Evolutionary conservation across 2,329 filamentous ascomycete genomes (phyloP), one percentile per base, ranked within the genome.

Genomic region (Cadophora malorum): DNA sequence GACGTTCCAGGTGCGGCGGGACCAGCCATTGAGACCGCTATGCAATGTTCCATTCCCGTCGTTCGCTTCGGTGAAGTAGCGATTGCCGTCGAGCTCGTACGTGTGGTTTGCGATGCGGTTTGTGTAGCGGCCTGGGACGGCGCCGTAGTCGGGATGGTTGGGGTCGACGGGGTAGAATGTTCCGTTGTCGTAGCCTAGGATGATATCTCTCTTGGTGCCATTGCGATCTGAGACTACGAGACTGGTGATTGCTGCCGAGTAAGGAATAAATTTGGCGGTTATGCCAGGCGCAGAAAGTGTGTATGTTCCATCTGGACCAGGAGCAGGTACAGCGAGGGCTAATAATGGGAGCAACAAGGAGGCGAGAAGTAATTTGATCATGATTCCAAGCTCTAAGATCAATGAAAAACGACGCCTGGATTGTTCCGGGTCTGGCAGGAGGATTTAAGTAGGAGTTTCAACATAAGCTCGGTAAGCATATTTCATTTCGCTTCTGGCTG

Each of bases 21-120:
- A 91, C 89, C 91, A 93, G 64, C 90, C 90, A 71, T 91, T 83
- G 0, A 85, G 82, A 5, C 89, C 90, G 63, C 90, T 89, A 76
- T 92, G 90, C 9, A 89, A 81, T 10, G 85, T 88, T 74, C 88
- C 83, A 67, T 75, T 58, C 3, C 83, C 82, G 71, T 85, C 86
- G 73, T 89, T 89, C 63, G 83, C 78, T 69, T 84, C 79, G 21
- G 86, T 86, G 38, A 82, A 73, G 76, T 84, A 88, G n/a, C 80
- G 82, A 65, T 79, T 79, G 56, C 81, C 82, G 72, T 86, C 85
- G 65, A 92, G 85, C 65, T 81, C 83, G 75, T 92, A 92, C 3
- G 86, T 89, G 79, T 86, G 89, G 82, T 93, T 92, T 82, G 87
- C 88, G 82, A 93, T 93, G 74, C 91, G 89, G 79, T 94, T 94